Base-by-base conservation (phyloP, 345 rosid genomes). In the Eucalyptus camaldulensis region DNA sequence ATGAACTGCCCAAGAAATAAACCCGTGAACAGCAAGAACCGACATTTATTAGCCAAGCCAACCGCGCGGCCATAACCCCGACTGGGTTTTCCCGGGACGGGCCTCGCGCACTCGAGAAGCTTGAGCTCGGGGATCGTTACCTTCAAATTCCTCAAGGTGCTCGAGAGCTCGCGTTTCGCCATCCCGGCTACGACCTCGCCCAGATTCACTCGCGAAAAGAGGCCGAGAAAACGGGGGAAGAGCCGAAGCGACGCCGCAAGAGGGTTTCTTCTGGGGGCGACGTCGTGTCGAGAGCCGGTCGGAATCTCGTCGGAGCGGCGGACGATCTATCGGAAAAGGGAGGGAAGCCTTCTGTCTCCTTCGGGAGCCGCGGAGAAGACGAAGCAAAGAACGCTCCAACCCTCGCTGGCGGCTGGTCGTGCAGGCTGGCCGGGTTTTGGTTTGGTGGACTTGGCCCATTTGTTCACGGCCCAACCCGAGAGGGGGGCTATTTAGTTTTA, bases 131-230 rank as follows among this genome's bases (percentile, higher is more conserved):
- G 31, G 58, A 53, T 33, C 29, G 2, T 91, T 93, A 97, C 99
- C 99, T 96, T 97, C 91, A 97, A 93, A 91, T 94, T 97, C 94
- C 90, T 95, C 93, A 97, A 93, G 80, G 99, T 97, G 91, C 91
- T 94, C 87, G 99, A 96, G 50, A 97, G 93, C 94, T 96, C 99
- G 49, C 98, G 96, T 91, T 95, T 97, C 81, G 97, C 95, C 99
- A 96, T 97, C 86, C 25, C 88, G 31, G 86, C 45, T 1, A 56
- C 13, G 29, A 76, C 47, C 29, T 40, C 13, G 29, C 47, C 44
- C 47, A 19, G 62, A 45, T 50, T 45, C 45, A 8, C 67, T 56
- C 43, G 67, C 65, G 27, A 15, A 1, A 49, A 29, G 51, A 50
- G 19, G 33, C 62, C 62, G n/a, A 43, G 86, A 25, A 13, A 24